phyloP scores from a whole-genome alignment of 1,139 yeast species.

The Suhomyces yuchorum region DNA sequence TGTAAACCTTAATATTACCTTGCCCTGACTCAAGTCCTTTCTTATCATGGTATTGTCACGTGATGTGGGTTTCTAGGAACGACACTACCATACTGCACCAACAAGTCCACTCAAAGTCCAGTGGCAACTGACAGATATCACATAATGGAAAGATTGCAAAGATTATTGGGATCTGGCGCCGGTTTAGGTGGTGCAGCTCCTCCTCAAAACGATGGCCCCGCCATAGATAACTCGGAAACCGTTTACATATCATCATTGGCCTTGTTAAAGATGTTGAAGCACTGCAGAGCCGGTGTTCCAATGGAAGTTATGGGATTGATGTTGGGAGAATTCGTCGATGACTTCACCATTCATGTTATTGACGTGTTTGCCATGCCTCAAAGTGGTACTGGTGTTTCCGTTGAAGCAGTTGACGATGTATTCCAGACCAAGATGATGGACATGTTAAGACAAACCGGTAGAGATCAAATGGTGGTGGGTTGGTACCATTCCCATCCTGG shows the following conservation, averaged over 20 bases:
- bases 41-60: neutral
- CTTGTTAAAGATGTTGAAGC: conserved; percentile 91
- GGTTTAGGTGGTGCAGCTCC: conserved; percentile 58
- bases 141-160: conserved; percentile 72
- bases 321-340: conserved; percentile 98
- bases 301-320: conserved; percentile 99
- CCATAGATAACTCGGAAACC: conserved; percentile 93
- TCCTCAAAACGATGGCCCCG: conserved; percentile 68
- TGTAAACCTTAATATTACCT: no score
- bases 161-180: conserved; percentile 64
- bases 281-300: conserved; percentile 98
- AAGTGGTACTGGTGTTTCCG: conserved; percentile 97
- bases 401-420: conserved; percentile 98
- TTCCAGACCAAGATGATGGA: conserved; percentile 99
- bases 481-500: conserved; percentile 99
- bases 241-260: conserved; percentile 96
- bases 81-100: neutral
- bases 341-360: conserved; percentile 93
- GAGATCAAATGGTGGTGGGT: conserved; percentile 98
- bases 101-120: conserved; percentile 2
- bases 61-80: neutral
- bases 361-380: conserved; percentile 99
- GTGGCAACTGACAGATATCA: conserved; percentile 10
- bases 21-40: no score
- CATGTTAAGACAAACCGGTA: conserved; percentile 96